Evolutionary conservation across 805 yeast species (phyloP).

Genomic region (Saturnispora mendoncae): DNA sequence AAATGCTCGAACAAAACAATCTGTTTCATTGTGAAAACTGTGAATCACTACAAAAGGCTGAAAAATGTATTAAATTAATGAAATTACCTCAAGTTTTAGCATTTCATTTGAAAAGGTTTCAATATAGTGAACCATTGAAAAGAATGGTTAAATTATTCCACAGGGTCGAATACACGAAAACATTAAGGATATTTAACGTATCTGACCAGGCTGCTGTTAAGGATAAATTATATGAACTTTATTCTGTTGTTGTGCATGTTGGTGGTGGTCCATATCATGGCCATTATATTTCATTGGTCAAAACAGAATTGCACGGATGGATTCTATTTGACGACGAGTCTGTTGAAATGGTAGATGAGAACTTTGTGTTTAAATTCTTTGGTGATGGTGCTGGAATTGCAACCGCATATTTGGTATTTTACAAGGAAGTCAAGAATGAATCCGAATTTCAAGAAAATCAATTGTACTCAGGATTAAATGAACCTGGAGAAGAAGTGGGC

Average conservation of each 20-base stretch:
- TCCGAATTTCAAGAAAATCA: conserved; percentile 24
- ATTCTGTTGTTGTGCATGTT: conserved; percentile 83
- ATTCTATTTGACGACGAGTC: conserved; percentile 90
- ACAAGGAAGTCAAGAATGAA: conserved; percentile 47
- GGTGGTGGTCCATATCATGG: conserved; percentile 99
- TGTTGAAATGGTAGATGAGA: conserved; percentile 79
- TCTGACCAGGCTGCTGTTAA: conserved; percentile 44
- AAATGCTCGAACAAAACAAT: conserved; percentile 75
- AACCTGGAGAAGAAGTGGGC: conserved; percentile 14
- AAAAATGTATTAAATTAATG: conserved; percentile 75
- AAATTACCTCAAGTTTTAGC: conserved; percentile 71
- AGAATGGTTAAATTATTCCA: conserved; percentile 81
- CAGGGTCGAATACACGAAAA: conserved; percentile 71
- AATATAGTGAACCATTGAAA: conserved; percentile 76
- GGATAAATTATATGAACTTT: conserved; percentile 66
- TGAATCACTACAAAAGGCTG: conserved; percentile 87
- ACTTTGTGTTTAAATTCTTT: conserved; percentile 73
- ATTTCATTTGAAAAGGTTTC: conserved; percentile 83
- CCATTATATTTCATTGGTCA: conserved; percentile 83
- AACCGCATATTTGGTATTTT: conserved; percentile 84
- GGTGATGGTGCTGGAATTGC: conserved; percentile 86
- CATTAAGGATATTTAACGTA: conserved; percentile 60
- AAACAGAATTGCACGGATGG: conserved; percentile 78
- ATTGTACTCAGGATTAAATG: conserved; percentile 26
- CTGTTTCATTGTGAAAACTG: conserved; percentile 92